Percentiles rank a stretch among this genome's conserved stretches.
phyloP scores from a whole-genome alignment of 768 basidiomycete species.

The Pleurotus platypus region DNA sequence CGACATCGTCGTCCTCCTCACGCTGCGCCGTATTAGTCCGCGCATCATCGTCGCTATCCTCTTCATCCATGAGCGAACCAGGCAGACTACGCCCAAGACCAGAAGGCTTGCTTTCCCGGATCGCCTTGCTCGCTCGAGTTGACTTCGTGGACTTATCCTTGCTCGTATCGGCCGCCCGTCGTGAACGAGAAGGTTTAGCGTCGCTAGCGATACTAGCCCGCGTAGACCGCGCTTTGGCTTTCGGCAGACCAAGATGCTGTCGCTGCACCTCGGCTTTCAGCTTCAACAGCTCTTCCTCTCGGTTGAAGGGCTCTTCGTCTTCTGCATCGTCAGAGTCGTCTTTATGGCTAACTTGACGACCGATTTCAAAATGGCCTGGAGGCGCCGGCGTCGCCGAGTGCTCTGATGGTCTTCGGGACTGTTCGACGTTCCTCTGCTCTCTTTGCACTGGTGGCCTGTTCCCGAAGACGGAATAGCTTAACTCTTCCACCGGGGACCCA shows the following conservation, averaged over 20 bases:
- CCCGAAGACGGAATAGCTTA: slow-evolving; percentile 27
- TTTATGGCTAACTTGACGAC: slow-evolving; percentile 25
- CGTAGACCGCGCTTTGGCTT: slow-evolving; percentile 12
- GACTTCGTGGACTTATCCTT: not conserved
- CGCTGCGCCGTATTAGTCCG: slow-evolving; percentile 18
- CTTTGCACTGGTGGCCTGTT: slow-evolving; percentile 14
- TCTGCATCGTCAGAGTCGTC: slow-evolving; percentile 26
- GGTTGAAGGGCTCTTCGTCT: slow-evolving; percentile 20
- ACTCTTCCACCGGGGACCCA: slow-evolving; percentile 13
- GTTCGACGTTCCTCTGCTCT: slow-evolving; percentile 4
- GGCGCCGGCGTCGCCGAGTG: slow-evolving; percentile 26
- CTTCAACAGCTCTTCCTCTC: slow-evolving; percentile 20
- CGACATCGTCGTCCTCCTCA: slow-evolving; percentile 34
- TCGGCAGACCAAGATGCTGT: not conserved
- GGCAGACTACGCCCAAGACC: slow-evolving; percentile 17
- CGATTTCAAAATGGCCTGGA: slow-evolving; percentile 39
- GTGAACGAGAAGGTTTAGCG: slow-evolving; percentile 10
- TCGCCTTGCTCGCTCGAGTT: slow-evolving; percentile 5
- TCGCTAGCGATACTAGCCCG: slow-evolving; percentile 8
- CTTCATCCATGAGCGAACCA: slow-evolving; percentile 22
- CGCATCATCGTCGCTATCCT: slow-evolving; percentile 23
- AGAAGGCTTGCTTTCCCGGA: slow-evolving; percentile 7
- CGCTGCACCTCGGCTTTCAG: slow-evolving; percentile 15
- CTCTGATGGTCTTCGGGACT: slow-evolving; percentile 11
- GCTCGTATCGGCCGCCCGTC: not conserved